These are phyloP conservation scores for Flaveria bidentis DNA, from an alignment of 129 eudicot genomes.

Conservation along the genomic window DNA sequence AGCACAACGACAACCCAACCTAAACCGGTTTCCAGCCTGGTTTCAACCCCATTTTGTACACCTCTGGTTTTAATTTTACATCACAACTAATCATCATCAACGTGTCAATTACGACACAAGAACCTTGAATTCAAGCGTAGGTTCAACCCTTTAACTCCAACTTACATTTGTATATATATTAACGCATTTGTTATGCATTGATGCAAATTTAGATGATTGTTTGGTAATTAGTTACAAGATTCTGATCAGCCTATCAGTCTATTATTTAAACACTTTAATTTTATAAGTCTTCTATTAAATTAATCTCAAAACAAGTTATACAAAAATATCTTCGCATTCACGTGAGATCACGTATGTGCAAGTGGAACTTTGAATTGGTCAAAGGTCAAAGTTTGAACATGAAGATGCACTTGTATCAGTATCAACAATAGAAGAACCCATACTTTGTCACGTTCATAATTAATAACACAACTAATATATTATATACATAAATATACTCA, in stretches of 20 bases:
- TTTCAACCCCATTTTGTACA: too few relatives aligned
- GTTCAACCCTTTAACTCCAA: too few relatives aligned
- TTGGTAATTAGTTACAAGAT: not conserved
- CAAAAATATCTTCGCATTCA: not conserved
- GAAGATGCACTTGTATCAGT: not conserved
- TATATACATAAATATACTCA: not conserved
- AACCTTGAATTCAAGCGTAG: too few relatives aligned
- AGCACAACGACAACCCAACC: too few relatives aligned
- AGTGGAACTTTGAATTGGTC: not conserved
- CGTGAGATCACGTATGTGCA: not conserved
- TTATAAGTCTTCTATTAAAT: not conserved
- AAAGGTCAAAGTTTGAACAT: slow-evolving; percentile 20
- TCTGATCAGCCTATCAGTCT: not conserved
- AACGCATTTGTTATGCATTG: not conserved
- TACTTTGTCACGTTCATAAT: slow-evolving; percentile 13
- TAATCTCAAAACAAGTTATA: not conserved
- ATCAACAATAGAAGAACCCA: slow-evolving; percentile 11
- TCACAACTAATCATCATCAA: too few relatives aligned
- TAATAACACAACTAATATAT: not conserved
- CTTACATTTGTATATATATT: too few relatives aligned
- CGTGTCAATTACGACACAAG: too few relatives aligned
- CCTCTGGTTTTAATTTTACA: too few relatives aligned
- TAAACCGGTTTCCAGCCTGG: too few relatives aligned
- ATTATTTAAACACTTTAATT: not conserved
- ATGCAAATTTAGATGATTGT: too few relatives aligned